These are phyloP conservation scores for Candida gigantensis DNA, from an alignment of 1,139 yeast genomes.

Conservation along the genomic window DNA sequence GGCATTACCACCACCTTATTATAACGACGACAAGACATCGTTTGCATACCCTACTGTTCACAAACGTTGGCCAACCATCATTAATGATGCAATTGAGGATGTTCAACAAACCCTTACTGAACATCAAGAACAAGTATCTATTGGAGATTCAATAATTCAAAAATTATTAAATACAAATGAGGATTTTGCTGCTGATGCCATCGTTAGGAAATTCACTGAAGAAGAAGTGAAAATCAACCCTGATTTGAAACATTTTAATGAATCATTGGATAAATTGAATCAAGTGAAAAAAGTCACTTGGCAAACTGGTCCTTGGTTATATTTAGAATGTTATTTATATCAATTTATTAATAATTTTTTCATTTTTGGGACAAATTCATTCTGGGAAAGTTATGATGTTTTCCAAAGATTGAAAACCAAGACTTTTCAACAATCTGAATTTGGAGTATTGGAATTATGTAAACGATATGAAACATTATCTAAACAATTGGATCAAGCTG, in stretches of 20 bases:
- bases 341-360: conserved; percentile 54
- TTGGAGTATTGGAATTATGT: conserved; percentile 83
- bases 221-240: conserved; percentile 41
- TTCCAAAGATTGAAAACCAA: conserved; percentile 68
- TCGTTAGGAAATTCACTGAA: conserved; percentile 43
- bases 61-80: conserved; percentile 84
- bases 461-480: conserved; percentile 51
- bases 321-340: conserved; percentile 81
- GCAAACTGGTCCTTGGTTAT: conserved; percentile 93
- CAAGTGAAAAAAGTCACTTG: conserved; percentile 50
- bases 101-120: conserved; percentile 26
- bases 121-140: conserved; percentile 12
- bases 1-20: conserved; percentile 46
- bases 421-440: conserved; percentile 72
- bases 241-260: conserved; percentile 54
- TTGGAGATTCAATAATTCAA: conserved; percentile 29
- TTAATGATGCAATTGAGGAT: conserved; percentile 69
- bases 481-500: conserved; percentile 36
- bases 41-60: conserved; percentile 82
- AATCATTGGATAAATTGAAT: conserved; percentile 34
- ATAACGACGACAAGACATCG: conserved; percentile 68
- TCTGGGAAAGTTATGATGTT: conserved; percentile 67
- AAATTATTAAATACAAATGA: conserved; percentile 42
- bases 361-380: conserved; percentile 30
- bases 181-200: conserved; percentile 40